Evolutionary conservation across 2,329 filamentous ascomycete species (phyloP), one percentile per base, ranked within the genome.

Genomic region (Colletotrichum eremochloae): DNA sequence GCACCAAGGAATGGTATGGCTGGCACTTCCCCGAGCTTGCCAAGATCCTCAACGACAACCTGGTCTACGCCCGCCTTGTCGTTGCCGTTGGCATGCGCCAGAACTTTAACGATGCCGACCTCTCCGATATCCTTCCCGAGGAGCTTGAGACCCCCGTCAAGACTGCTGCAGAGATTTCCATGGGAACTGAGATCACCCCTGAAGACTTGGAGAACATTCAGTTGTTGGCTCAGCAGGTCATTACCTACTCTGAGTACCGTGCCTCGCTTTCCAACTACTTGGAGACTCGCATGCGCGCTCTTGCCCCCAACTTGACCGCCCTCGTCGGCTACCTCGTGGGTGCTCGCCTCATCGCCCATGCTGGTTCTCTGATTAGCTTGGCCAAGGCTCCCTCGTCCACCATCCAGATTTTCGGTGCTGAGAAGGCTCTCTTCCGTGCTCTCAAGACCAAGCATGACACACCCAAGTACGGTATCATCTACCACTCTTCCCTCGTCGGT

Each of bases 21-120:
- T 99, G 96, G 96, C 96, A 98, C 85, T 99, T 98, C 87, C 96
- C 96, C 52, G 96, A 99, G 86, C 91, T 99, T 89, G 95, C 94
- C 80, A 96, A 95, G 85, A 97, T 98, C 80, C 89, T 98, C 77
- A 97, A 97, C 83, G 96, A 99, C 88, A 99, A 99, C 85, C 86
- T 97, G 74, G 95, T 95, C 75, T 99, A 97, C 82, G 92, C 95
- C 72, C 92, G 92, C 76, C 92, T 99, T 71, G 94, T 99, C 71
- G 85, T 97, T 63, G 90, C 92, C 75, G 94, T 97, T 86, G 96
- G 96, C 77, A 94, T 97, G 89, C 93, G 96, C 76, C 91, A 92
- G 76, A 95, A 94, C 80, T 93, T 93, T 73, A 87, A 91, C 75
- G 89, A 89, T 65, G 89, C 91, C 50, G 93, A 99, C 80, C 90